phyloP scores from a whole-genome alignment of 352 stramenopile species.

The Phytophthora palmivora region DNA sequence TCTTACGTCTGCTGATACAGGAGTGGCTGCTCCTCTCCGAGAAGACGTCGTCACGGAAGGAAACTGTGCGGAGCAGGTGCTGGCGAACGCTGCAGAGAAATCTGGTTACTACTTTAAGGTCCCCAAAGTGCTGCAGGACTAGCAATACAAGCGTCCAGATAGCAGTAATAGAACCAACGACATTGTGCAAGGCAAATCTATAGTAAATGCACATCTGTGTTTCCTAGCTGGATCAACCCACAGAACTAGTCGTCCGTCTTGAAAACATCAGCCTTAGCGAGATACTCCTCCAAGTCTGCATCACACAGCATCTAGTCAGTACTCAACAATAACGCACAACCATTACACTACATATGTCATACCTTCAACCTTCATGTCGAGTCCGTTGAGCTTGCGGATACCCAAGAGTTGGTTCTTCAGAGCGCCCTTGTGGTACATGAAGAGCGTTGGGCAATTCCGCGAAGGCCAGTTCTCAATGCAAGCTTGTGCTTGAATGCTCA shows the following conservation, averaged over 20 bases:
- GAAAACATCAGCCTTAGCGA: conserved; percentile 85
- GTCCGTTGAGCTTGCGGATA: conserved; percentile 88
- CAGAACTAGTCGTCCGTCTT: conserved; percentile 31
- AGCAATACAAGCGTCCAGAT: conserved; percentile 15
- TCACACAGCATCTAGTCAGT: conserved; percentile 13
- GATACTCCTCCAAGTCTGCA: conserved; percentile 87
- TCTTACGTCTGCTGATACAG: conserved; percentile 9
- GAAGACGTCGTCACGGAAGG: conserved; percentile 83
- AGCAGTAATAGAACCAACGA: conserved; percentile 9
- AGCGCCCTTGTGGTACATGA: conserved; percentile 92
- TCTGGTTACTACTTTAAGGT: conserved; percentile 89
- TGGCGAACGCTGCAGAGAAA: conserved; percentile 80
- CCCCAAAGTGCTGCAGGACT: conserved; percentile 87
- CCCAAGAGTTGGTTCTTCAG: conserved; percentile 91
- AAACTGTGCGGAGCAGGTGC: conserved; percentile 71
- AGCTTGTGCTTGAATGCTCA: conserved; percentile 91
- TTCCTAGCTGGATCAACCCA: neutral
- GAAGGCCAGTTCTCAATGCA: conserved; percentile 94
- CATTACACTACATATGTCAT: neutral
- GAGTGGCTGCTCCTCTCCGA: conserved; percentile 57
- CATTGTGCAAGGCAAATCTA: conserved; percentile 36
- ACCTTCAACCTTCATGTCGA: conserved; percentile 90
- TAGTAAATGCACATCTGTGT: conserved; percentile 30
- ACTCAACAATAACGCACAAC: neutral
- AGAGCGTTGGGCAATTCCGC: conserved; percentile 92